phyloP scores from a whole-genome alignment of 2,329 filamentous ascomycete species.

The Alternaria hordeiaustralica region DNA sequence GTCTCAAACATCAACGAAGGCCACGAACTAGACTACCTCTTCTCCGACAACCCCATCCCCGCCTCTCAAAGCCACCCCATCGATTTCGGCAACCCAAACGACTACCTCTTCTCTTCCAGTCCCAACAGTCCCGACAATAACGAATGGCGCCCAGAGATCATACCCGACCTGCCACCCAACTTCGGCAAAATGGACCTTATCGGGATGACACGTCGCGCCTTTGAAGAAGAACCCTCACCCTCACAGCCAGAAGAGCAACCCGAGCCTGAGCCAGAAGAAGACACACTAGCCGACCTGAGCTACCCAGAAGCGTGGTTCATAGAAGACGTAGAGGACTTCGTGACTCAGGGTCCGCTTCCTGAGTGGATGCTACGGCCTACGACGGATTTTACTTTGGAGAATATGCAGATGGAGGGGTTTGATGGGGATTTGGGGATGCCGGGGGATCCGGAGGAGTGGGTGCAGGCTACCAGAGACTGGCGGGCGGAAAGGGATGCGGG shows the following conservation, averaged over 20 bases:
- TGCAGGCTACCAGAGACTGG: background rate
- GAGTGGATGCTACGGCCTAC: background rate
- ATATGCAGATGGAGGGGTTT: background rate
- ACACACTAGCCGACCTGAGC: background rate
- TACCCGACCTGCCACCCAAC: background rate
- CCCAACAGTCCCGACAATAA: background rate
- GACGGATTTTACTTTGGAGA: background rate
- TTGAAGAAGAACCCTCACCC: background rate
- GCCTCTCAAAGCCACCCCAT: background rate
- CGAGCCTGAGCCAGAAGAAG: background rate
- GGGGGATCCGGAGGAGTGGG: background rate
- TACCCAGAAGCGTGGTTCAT: background rate
- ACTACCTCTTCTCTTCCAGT: background rate
- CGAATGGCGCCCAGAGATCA: background rate
- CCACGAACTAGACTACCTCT: background rate
- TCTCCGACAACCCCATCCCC: background rate
- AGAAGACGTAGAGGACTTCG: background rate
- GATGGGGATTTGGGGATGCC: background rate
- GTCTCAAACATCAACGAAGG: background rate
- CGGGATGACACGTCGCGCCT: rapidly evolving
- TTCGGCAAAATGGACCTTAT: background rate
- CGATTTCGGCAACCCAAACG: background rate
- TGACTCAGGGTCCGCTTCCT: background rate
- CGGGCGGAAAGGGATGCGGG: background rate
- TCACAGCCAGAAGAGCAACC: background rate